Evolutionary conservation across 306 rosid genomes (phyloP), one percentile per base, ranked within the genome.

Genomic region (Cyamopsis tetragonoloba): DNA sequence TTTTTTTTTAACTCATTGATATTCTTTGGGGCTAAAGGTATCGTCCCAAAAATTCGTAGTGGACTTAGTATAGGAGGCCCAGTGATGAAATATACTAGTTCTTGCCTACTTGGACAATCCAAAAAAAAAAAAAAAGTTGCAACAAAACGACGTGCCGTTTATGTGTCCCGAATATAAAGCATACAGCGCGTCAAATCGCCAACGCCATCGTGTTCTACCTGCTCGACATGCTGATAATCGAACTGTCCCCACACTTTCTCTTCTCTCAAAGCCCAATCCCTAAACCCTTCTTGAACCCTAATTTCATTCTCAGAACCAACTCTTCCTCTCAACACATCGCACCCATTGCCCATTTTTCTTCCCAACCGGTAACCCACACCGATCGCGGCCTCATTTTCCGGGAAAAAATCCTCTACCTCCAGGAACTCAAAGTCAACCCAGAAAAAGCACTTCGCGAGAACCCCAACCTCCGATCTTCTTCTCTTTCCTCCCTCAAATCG

Each of bases 331-430:
- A 53, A 63, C 46, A 20, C 3, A 57, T 71, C 20, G 61, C 34
- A 30, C 4, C 66, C 64, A 35, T 51, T 13, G 2, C 71, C 35
- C 72, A 65, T 64, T 43, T 50, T 57, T 78, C 85, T 32, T 63
- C 18, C 58, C 79, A 66, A 28, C 44, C 68, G 53, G 58, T 5
- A 48, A 41, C 78, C 62, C 13, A 47, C 41, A 18, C 86, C 64
- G 76, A 89, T 76, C 13, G 89, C 5, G 90, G 95, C 57, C 55
- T 85, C 66, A 84, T 77, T 35, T 92, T 89, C 91, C 84, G 86
- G 14, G 79, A 84, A 69, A 92, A 92, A 60, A 71, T 92, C 7
- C 7, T 80, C 49, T 89, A 89, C 86, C 86, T 92, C 20, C 65
- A 83, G 61, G 74, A 78, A 9, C 90, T 92, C 41, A 68, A 83